Evolutionary conservation across 257 asterid species (phyloP).

Genomic region (Osmanthus fragrans): DNA sequence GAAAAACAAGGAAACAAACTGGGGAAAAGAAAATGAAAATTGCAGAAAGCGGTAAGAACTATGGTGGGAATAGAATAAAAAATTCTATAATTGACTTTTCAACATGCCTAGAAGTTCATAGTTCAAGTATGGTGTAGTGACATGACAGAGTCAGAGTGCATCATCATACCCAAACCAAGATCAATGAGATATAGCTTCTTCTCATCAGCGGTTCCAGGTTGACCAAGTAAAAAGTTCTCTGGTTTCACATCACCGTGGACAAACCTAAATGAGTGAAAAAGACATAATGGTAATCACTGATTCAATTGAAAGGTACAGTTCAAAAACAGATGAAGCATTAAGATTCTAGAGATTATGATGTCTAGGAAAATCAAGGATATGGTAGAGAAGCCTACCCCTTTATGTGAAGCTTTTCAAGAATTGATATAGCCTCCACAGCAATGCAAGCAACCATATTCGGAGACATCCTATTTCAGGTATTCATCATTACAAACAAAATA

Average conservation of each 20-base stretch:
- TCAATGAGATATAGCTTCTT: too few relatives aligned
- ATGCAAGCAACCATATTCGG: conserved; percentile 95
- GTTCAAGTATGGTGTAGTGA: too few relatives aligned
- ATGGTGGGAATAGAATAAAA: too few relatives aligned
- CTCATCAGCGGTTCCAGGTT: too few relatives aligned
- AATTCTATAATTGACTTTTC: too few relatives aligned
- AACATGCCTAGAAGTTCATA: too few relatives aligned
- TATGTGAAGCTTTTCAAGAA: conserved; percentile 87
- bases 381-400: conserved; percentile 60
- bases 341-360: background rate
- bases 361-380: background rate
- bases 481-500: conserved; percentile 29
- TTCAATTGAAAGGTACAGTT: conserved; percentile 16
- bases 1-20: too few relatives aligned
- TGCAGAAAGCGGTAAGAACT: too few relatives aligned
- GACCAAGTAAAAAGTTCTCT: conserved; percentile 53
- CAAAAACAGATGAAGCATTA: conserved; percentile 1
- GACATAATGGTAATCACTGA: background rate
- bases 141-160: too few relatives aligned
- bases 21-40: too few relatives aligned
- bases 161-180: too few relatives aligned
- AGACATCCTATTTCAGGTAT: conserved; percentile 79
- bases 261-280: conserved; percentile 48
- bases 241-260: conserved; percentile 99
- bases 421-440: conserved; percentile 95